Percentiles rank a stretch among this genome's conserved stretches.
Evolutionary conservation across 208 protist genomes (phyloP).

Genomic region (Crithidia mellificae): DNA sequence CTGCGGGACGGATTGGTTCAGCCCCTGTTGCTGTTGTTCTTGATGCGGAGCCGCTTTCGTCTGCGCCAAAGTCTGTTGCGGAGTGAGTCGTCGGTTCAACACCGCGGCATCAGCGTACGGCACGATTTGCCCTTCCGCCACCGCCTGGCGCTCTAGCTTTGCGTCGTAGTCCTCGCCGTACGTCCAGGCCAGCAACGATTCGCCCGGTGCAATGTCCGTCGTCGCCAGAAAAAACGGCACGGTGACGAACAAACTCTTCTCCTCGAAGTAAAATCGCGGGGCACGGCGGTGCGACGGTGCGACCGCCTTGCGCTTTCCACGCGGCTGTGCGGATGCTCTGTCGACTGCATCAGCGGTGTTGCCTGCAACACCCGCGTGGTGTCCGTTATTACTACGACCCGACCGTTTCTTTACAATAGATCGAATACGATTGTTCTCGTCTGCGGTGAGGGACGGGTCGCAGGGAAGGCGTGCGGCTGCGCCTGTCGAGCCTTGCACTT

Average conservation of each 20-base stretch:
- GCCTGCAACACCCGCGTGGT: not conserved
- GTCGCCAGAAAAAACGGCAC: constrained; percentile 84
- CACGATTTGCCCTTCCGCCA: constrained; percentile 65
- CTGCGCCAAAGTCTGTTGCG: too few relatives aligned
- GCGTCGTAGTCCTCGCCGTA: constrained; percentile 91
- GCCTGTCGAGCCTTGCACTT: not conserved
- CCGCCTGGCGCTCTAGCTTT: constrained; percentile 70
- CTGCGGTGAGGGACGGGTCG: constrained; percentile 5
- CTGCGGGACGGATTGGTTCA: too few relatives aligned
- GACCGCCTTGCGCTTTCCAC: constrained; percentile 20
- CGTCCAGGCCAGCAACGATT: constrained; percentile 79
- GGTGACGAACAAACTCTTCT: constrained; percentile 67
- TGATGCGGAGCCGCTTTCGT: too few relatives aligned
- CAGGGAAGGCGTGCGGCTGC: not conserved
- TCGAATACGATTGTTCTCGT: not conserved
- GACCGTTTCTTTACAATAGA: not conserved
- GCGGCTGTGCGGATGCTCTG: not conserved
- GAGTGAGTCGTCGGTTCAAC: constrained; percentile 48
- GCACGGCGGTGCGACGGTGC: constrained; percentile 10
- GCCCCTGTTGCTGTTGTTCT: too few relatives aligned
- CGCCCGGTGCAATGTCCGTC: constrained; percentile 66
- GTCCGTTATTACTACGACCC: not conserved
- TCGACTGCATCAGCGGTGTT: not conserved
- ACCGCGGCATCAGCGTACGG: constrained; percentile 64
- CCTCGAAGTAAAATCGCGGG: constrained; percentile 51